Base-by-base conservation (phyloP, 2,329 filamentous ascomycete genomes). In the Fusarium cyanostomum region DNA sequence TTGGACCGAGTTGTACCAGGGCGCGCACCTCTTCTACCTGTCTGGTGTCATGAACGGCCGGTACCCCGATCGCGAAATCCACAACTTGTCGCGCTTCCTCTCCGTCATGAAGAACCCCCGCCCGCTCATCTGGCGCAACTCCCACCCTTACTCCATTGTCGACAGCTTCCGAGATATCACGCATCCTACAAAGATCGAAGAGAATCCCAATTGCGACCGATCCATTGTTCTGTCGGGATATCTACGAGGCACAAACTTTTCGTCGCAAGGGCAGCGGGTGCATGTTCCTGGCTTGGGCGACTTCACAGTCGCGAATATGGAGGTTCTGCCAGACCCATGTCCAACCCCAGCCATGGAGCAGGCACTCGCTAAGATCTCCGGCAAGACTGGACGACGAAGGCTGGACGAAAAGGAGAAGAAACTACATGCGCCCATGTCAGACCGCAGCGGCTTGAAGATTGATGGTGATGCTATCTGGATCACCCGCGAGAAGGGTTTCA, bases 101-200 rank as follows among this genome's bases (percentile, higher is more conserved):
- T 96, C 92, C 16, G 93, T 99, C 67, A 99, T 99, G 96, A 99
- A 99, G 83, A 99, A 97, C 74, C 94, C 96, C 5, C 86, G 95
- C 57, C 95, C 95, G n/a, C 82, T 99, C 27, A 84, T 99, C 37
- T 99, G 95, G 94, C 86, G 96, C 58, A 99, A 99, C 75, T 91
- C 92, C 2, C 95, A 99, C 81, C 94, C 94, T 5, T 99, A 99
- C 76, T 88, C 92, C 56, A 82, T 99, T 52, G 92, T 95, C 56
- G 95, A 99, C 79, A 92, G 94, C 64, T 96, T 98, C 78, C 85
- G 96, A 69, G 95, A 99, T 76, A 88, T 99, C 50, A 99, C 95
- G 0, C 92, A 96, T 31, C 95, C 96, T 1, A 96, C 92, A 9
- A 88, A 91, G 68, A 90, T 98, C 39, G 96, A 99, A 75, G 87